Base-by-base conservation (phyloP, 495 filamentous ascomycete genomes). In the Aspergillus incahuasiensis region DNA sequence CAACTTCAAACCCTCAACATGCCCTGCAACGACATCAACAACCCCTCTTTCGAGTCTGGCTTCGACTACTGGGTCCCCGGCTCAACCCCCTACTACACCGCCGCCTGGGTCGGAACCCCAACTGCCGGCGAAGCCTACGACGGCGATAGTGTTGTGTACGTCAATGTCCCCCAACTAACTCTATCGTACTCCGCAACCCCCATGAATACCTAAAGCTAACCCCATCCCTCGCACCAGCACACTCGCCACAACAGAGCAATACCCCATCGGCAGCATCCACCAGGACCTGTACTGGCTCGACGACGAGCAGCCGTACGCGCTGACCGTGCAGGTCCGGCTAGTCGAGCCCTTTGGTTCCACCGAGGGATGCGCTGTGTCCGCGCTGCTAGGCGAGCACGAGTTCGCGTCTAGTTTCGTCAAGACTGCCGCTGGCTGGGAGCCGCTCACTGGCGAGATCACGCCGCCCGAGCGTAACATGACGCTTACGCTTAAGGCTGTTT, bases 1-100 rank as follows among this genome's bases (percentile, higher is more conserved):
- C 25, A 28, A 28, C 8, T 8, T 12, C 32, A 35, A 35, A 78
- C 21, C 8, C 9, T 28, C 45, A 34, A 48, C 34, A 48, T 48
- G 45, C n/a, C 25, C 15, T 48, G 45, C 45, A 48, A 48, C 45
- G 45, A 34, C 28, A 48, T 48, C 45, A 48, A 35, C 45, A 48
- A 48, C 28, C 45, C 28, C 24, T 6, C 6, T 28, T 48, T 48
- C 45, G 45, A 35, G n/a, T 6, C 8, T 5, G 45, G 45, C 11
- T 21, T 48, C 3, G 5, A 18, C 25, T 32, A 4, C 28, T 48
- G 45, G 45, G 18, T 18, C 45, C 6, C 32, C 32, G 32, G 32
- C 32, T 2, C 25, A 30, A 30, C 3, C 42, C 21, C 13, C 22
- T 24, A 45, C 18, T 20, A 8, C 24, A 5, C 25, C 6, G 19